phyloP scores from a whole-genome alignment of 148 eudicot genomes.

The Rhododendron ferrugineum region DNA sequence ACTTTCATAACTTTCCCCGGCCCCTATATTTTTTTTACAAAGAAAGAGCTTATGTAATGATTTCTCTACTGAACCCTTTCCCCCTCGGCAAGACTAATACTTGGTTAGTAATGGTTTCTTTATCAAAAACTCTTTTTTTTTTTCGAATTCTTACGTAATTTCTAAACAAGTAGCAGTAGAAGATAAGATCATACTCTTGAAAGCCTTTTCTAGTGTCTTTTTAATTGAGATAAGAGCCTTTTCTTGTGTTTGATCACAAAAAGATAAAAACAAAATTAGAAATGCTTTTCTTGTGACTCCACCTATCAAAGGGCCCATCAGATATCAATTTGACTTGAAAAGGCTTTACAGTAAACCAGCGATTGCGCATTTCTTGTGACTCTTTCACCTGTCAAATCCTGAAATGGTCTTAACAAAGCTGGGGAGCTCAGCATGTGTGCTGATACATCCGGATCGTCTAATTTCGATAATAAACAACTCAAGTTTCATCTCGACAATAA shows the following conservation, averaged over 20 bases:
- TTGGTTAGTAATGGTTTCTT: background rate
- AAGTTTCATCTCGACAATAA: too few relatives aligned
- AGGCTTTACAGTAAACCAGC: background rate
- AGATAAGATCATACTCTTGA: background rate
- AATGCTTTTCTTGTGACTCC: background rate
- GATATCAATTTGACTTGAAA: background rate
- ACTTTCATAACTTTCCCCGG: too few relatives aligned
- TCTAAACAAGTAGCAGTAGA: background rate
- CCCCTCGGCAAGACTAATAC: too few relatives aligned
- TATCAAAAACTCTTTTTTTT: too few relatives aligned
- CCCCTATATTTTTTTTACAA: background rate
- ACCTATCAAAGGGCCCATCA: background rate
- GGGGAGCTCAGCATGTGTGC: too few relatives aligned
- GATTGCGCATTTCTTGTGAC: constrained; percentile 3
- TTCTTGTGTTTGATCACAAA: background rate
- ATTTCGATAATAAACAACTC: too few relatives aligned
- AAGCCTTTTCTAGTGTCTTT: background rate
- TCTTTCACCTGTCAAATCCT: background rate
- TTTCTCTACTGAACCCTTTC: too few relatives aligned
- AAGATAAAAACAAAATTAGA: background rate
- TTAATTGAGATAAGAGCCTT: background rate
- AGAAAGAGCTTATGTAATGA: too few relatives aligned
- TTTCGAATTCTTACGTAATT: background rate
- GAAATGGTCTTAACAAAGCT: background rate
- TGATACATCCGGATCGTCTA: too few relatives aligned